These are phyloP conservation scores for Malassezia yamatoensis DNA, from an alignment of 1,284 basidiomycete genomes.

Conservation along the genomic window DNA sequence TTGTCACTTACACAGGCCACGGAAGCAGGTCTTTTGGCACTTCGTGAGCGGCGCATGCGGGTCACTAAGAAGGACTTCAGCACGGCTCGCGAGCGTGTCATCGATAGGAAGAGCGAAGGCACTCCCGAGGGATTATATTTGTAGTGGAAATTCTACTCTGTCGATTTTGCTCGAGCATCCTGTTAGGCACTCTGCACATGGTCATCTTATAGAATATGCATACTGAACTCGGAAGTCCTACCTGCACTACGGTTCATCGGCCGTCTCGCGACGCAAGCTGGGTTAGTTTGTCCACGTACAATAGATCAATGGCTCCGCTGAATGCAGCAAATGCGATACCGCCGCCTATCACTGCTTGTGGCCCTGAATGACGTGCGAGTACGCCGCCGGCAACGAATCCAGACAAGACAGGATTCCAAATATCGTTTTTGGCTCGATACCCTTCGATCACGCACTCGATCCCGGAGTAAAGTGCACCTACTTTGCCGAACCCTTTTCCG, in stretches of 20 bases:
- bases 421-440: conserved; percentile 45
- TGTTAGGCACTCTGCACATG: too few relatives aligned
- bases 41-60: conserved; percentile 89
- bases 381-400: conserved; percentile 40
- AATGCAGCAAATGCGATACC: conserved; percentile 45
- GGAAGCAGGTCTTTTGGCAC: conserved; percentile 85
- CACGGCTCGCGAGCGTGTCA: conserved; percentile 42
- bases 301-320: conserved; percentile 43
- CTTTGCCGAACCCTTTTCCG: conserved; percentile 87
- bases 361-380: conserved; percentile 39
- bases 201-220: too few relatives aligned
- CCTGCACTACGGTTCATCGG: conserved; percentile 24
- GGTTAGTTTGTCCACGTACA: conserved; percentile 19
- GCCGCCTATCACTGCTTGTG: conserved; percentile 39
- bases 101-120: conserved; percentile 45
- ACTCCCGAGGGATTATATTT: conserved; percentile 41
- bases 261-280: conserved; percentile 31
- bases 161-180: too few relatives aligned
- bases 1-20: conserved; percentile 51
- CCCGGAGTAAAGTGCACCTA: conserved; percentile 83
- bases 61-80: conserved; percentile 64
- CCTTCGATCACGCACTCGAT: conserved; percentile 92
- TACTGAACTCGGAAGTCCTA: background rate
- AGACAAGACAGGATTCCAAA: conserved; percentile 36
- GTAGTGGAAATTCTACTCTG: background rate